A percentile compares a stretch with the other conserved stretches of the same genome.
These are phyloP conservation scores for Diaporthe citriasiana DNA, from an alignment of 2,329 filamentous ascomycete genomes.

Conservation along the genomic window DNA sequence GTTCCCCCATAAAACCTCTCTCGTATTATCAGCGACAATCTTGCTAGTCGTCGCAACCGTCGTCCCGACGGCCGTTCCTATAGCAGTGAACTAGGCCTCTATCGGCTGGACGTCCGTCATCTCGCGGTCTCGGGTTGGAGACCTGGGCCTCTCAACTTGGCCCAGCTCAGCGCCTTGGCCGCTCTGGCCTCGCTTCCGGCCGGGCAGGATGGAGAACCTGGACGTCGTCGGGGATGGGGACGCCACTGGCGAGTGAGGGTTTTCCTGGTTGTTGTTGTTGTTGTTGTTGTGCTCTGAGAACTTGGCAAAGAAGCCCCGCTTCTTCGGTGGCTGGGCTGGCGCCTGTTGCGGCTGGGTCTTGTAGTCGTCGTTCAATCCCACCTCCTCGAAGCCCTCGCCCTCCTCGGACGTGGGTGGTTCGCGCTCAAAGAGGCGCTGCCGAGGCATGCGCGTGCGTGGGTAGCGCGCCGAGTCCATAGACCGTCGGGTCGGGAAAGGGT, in stretches of 20 bases:
- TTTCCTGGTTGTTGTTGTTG: conserved; percentile 42
- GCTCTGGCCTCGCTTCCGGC: conserved; percentile 79
- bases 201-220: conserved; percentile 74
- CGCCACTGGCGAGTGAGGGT: conserved; percentile 48
- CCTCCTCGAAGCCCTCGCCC: conserved; percentile 82
- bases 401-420: conserved; percentile 75
- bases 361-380: conserved; percentile 84
- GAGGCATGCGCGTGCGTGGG: conserved; percentile 71
- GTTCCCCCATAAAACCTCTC: not conserved
- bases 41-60: conserved; percentile 11
- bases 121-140: conserved; percentile 43
- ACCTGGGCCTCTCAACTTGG: conserved; percentile 65
- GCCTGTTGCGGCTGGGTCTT: conserved; percentile 63
- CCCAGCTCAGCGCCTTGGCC: conserved; percentile 80
- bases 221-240: conserved; percentile 60
- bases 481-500: conserved; percentile 74
- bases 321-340: conserved; percentile 62
- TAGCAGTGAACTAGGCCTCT: conserved; percentile 34
- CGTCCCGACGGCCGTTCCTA: conserved; percentile 10
- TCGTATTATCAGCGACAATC: conserved; percentile 4
- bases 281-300: conserved; percentile 72
- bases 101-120: conserved; percentile 39
- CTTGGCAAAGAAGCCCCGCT: conserved; percentile 83
- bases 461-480: conserved; percentile 84
- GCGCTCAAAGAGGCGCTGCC: conserved; percentile 70